phyloP scores from a whole-genome alignment of 1,284 basidiomycete genomes.

The Trichosporon coremiiforme region DNA sequence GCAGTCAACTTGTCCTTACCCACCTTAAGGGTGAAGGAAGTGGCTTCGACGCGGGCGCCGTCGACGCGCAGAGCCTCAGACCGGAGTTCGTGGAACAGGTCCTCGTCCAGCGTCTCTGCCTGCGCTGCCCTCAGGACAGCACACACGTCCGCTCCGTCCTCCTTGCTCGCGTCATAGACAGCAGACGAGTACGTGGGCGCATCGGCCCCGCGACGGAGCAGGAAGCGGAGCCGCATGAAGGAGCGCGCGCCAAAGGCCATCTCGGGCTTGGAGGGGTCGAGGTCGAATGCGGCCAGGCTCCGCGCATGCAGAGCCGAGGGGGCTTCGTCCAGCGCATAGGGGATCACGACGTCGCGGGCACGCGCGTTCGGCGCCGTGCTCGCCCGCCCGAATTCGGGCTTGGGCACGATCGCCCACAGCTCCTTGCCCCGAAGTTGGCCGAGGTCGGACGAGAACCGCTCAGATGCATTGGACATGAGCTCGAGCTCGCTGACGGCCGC shows the following conservation, averaged over 20 bases:
- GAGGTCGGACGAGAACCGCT: slow-evolving; percentile 44
- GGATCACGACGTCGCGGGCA: slow-evolving; percentile 54
- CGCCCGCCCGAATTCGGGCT: slow-evolving; percentile 47
- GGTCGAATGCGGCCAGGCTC: slow-evolving; percentile 50
- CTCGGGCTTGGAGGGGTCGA: slow-evolving; percentile 46
- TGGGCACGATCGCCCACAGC: slow-evolving; percentile 51
- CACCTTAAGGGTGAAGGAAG: slow-evolving; percentile 31
- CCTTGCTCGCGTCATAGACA: slow-evolving; percentile 25
- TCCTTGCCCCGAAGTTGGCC: slow-evolving; percentile 37
- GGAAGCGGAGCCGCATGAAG: slow-evolving; percentile 39
- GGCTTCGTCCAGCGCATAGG: slow-evolving; percentile 55
- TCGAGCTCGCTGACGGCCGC: slow-evolving; percentile 49
- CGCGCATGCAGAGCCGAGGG: slow-evolving; percentile 36
- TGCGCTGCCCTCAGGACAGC: slow-evolving; percentile 45
- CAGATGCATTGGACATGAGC: slow-evolving; percentile 41
- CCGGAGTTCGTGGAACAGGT: slow-evolving; percentile 49
- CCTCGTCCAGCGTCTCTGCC: slow-evolving; percentile 54
- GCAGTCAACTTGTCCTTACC: slow-evolving; percentile 41
- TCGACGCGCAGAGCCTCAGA: slow-evolving; percentile 35
- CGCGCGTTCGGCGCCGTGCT: slow-evolving; percentile 25
- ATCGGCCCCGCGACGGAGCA: slow-evolving; percentile 23
- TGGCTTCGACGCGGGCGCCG: slow-evolving; percentile 33
- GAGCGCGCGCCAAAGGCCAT: slow-evolving; percentile 44
- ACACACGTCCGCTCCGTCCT: slow-evolving; percentile 13
- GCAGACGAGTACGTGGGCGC: not conserved